Evolutionary conservation across 495 filamentous ascomycete genomes (phyloP).

Genomic region (Neurospora intermedia): DNA sequence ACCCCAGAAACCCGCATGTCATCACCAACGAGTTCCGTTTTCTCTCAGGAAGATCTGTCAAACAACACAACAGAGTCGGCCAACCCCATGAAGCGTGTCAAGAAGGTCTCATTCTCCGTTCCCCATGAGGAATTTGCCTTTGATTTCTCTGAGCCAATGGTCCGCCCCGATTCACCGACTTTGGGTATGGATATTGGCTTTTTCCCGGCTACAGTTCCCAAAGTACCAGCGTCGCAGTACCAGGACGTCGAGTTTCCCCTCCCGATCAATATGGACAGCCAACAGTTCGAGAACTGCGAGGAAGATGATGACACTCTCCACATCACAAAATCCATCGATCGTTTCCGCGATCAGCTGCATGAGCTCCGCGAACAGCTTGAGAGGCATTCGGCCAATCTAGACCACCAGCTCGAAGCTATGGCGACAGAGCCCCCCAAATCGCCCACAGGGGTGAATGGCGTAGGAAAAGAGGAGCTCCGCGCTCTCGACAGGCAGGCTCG

Average conservation of each 20-base stretch:
- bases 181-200: conserved; percentile 32
- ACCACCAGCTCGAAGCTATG: conserved; percentile 19
- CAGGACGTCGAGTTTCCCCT: conserved; percentile 19
- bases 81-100: conserved; percentile 25
- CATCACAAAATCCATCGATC: conserved; percentile 30
- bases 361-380: conserved; percentile 28
- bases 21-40: conserved; percentile 34
- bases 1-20: conserved; percentile 29
- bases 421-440: conserved; percentile 1
- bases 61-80: conserved; percentile 14
- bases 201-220: conserved; percentile 15
- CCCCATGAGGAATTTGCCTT: conserved; percentile 25
- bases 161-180: conserved; percentile 37
- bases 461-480: conserved; percentile 18
- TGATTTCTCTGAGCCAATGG: conserved; percentile 26
- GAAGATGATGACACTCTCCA: conserved; percentile 23
- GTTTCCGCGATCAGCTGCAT: conserved; percentile 31
- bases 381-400: conserved; percentile 28
- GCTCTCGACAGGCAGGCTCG: conserved; percentile 25
- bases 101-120: conserved; percentile 44
- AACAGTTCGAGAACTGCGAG: conserved; percentile 2
- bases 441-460: neutral
- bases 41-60: conserved; percentile 26
- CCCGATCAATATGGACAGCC: conserved; percentile 8
- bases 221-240: conserved; percentile 11